A percentile compares a stretch with the other conserved stretches of the same genome.
Evolutionary conservation across 2,329 filamentous ascomycete genomes (phyloP).

Genomic region (Fusarium torreyae): DNA sequence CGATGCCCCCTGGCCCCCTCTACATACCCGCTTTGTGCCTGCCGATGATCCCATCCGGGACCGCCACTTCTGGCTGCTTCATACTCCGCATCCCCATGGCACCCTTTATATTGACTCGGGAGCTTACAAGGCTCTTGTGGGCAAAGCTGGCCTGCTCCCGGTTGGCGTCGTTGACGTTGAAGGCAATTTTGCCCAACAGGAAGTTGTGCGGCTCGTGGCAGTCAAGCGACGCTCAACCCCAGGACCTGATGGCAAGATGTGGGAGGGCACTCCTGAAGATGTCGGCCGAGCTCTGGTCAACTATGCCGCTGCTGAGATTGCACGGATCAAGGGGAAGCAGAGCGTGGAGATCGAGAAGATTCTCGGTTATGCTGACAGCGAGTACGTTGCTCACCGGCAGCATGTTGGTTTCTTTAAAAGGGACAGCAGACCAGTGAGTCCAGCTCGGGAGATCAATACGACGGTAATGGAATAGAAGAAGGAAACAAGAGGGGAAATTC

Average conservation of each 20-base stretch:
- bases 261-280: conserved; percentile 72
- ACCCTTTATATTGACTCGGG: conserved; percentile 95
- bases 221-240: conserved; percentile 71
- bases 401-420: conserved; percentile 83
- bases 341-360: conserved; percentile 85
- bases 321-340: conserved; percentile 85
- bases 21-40: conserved; percentile 95
- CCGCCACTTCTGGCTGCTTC: conserved; percentile 96
- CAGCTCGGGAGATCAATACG: conserved; percentile 52
- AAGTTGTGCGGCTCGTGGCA: conserved; percentile 89
- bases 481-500: conserved; percentile 1
- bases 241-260: conserved; percentile 61
- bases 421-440: conserved; percentile 69
- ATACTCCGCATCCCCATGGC: conserved; percentile 91
- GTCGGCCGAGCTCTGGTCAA: conserved; percentile 93
- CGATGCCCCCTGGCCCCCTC: conserved; percentile 65
- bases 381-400: conserved; percentile 91
- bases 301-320: conserved; percentile 89
- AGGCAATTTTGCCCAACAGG: conserved; percentile 90
- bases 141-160: conserved; percentile 89
- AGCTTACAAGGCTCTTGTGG: conserved; percentile 82
- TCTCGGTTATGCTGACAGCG: conserved; percentile 92
- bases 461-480: conserved; percentile 40
- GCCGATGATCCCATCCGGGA: conserved; percentile 89
- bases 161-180: conserved; percentile 93